Conservation (phyloP, 2,329 filamentous ascomycete species). For the Blastomyces emzantsi region DNA sequence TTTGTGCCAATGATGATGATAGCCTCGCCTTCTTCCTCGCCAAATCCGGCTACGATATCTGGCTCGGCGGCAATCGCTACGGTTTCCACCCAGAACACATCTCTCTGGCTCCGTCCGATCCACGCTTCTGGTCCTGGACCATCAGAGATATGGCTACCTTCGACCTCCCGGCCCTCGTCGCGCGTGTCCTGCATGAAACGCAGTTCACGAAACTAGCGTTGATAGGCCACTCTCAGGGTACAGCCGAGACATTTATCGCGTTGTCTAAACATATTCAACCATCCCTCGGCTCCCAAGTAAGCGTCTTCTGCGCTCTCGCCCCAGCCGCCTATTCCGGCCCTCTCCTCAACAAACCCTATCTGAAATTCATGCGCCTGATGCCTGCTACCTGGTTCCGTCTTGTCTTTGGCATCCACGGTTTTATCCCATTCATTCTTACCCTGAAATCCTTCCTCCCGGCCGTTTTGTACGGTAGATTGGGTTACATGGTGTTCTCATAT, state of each 20-base stretch:
- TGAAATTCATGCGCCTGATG: constrained; percentile 82
- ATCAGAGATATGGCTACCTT: constrained; percentile 89
- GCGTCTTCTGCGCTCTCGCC: constrained; percentile 82
- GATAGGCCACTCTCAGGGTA: constrained; percentile 83
- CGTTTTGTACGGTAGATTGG: constrained; percentile 65
- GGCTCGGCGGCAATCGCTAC: constrained; percentile 89
- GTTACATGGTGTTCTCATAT: constrained; percentile 82
- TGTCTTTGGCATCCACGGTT: constrained; percentile 85
- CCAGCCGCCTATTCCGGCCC: constrained; percentile 86
- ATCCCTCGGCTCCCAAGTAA: constrained; percentile 70
- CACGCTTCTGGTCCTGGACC: constrained; percentile 95
- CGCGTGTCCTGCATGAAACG: constrained; percentile 70
- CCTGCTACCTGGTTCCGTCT: constrained; percentile 66
- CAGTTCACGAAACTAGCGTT: constrained; percentile 75
- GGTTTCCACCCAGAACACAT: constrained; percentile 72
- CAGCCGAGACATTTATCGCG: constrained; percentile 77
- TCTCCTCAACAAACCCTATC: constrained; percentile 75
- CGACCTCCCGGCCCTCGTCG: constrained; percentile 73
- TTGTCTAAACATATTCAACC: constrained; percentile 84
- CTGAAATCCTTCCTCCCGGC: constrained; percentile 62
- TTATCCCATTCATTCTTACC: constrained; percentile 88
- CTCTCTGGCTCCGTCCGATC: constrained; percentile 61
- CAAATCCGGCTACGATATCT: constrained; percentile 89
- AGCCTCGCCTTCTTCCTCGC: constrained; percentile 86
- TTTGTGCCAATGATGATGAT: constrained; percentile 81